Base-by-base conservation (phyloP, 1,284 basidiomycete species). In the Mycena sp. region DNA sequence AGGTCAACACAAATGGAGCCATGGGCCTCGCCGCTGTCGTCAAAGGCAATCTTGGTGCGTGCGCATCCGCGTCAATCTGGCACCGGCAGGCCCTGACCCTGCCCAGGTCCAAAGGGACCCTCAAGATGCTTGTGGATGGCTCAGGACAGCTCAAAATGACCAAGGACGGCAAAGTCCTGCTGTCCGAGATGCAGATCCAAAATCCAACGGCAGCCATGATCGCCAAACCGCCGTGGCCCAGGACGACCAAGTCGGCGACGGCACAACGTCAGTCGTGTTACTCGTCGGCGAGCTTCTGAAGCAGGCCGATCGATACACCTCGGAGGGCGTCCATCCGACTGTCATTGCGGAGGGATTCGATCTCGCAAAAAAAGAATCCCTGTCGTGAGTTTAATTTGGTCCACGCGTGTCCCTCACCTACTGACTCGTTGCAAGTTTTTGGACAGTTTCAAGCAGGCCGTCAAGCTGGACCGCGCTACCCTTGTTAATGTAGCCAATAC, bases 101-200 rank as follows among this genome's bases (percentile, higher is more conserved):
- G 58, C 46, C 69, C 55, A n/a, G 96, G 46, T 96, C 96, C 21
- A 83, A 95, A 78, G 96, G 96, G 65, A 99, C 97, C 3, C 88
- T 99, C 71, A 99, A 99, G 85, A 98, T 99, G 96, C 90, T 99
- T 48, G 98, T 99, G 49, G 98, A 99, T 79, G 98, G 98, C 63
- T 86, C 96, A n/a, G 98, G 98, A 16, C 95, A 98, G 83, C 96
- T 99, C 79, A 99, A 99, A 86, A 98, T 99, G 94, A 99, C 98
- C 71, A 99, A 99, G 84, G 98, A 99, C 76, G 98, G 98, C 71
- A 99, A 99, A 82, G 97, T 99, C 45, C 83, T 99, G 58, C 86
- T 99, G 59, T 98, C 96, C 43, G 98, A 99, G 83, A 99, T 99
- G 98, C 98, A 99, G 83, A 99, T 99, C 73, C 96, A 98, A 77